Evolutionary conservation across 495 filamentous ascomycete species (phyloP).

Genomic region (Penicillium cosmopolitanum): DNA sequence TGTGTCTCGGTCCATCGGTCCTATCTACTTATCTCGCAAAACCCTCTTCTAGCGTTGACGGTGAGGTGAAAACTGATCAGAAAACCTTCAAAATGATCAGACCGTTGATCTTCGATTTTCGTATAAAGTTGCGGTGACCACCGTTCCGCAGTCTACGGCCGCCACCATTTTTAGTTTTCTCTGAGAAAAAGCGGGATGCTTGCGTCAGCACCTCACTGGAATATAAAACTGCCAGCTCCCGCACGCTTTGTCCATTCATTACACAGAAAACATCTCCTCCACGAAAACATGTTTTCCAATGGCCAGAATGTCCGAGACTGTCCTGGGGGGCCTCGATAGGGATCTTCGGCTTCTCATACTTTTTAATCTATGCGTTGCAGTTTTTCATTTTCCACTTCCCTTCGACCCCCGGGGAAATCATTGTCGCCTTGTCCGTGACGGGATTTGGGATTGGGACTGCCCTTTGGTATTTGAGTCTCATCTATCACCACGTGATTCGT

Average conservation of each 20-base stretch:
- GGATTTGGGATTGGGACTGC: conserved; percentile 11
- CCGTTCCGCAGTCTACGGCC: not conserved
- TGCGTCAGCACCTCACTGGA: not conserved
- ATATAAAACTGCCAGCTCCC: not conserved
- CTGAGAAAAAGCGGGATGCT: not conserved
- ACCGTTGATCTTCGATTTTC: not conserved
- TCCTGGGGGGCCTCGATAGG: conserved; percentile 7
- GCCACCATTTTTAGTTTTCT: not conserved
- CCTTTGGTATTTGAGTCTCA: not conserved
- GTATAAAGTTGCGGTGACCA: not conserved
- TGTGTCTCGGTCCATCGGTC: not conserved
- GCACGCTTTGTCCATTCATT: not conserved
- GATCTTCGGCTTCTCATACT: conserved; percentile 18
- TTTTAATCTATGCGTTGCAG: conserved; percentile 16
- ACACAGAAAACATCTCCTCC: not conserved
- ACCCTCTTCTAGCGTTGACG: not conserved
- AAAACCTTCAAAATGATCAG: not conserved
- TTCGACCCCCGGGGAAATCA: conserved; percentile 9
- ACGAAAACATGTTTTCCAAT: not conserved
- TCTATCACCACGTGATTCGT: not conserved
- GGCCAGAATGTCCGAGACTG: conserved; percentile 11
- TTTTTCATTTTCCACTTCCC: conserved; percentile 20
- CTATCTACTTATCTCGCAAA: conserved; percentile 2
- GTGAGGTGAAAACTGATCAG: no score
- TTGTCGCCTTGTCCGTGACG: conserved; percentile 12